phyloP scores from a whole-genome alignment of 768 basidiomycete genomes.

The Mycena vulgaris region DNA sequence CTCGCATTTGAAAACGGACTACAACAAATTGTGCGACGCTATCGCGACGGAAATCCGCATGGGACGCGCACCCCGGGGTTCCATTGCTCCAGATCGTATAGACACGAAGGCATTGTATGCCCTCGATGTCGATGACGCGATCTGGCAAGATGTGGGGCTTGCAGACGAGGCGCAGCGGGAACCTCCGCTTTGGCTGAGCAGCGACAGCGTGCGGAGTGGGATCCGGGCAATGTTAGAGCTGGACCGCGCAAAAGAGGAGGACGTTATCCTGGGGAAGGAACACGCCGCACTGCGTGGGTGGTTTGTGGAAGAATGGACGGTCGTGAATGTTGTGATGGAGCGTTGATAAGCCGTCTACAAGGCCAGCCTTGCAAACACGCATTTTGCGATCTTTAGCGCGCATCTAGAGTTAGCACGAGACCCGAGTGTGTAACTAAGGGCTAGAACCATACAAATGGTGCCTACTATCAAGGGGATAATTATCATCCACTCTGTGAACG shows the following conservation, averaged over 20 bases:
- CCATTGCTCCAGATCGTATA: constrained; percentile 43
- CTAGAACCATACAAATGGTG: too few relatives aligned
- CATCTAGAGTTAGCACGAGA: too few relatives aligned
- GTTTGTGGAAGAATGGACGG: constrained; percentile 30
- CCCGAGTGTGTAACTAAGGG: too few relatives aligned
- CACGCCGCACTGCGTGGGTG: constrained; percentile 34
- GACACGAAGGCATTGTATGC: constrained; percentile 43
- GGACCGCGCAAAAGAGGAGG: constrained; percentile 38
- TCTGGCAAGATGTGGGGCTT: constrained; percentile 54
- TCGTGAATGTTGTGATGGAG: neutral
- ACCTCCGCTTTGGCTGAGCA: constrained; percentile 46
- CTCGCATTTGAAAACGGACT: constrained; percentile 45
- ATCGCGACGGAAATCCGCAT: constrained; percentile 40
- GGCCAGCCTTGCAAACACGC: too few relatives aligned
- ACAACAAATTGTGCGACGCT: constrained; percentile 47
- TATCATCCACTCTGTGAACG: too few relatives aligned
- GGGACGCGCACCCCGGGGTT: constrained; percentile 42
- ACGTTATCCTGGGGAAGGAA: constrained; percentile 30
- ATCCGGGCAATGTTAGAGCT: constrained; percentile 46
- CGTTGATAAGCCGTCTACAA: too few relatives aligned
- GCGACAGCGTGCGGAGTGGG: constrained; percentile 43
- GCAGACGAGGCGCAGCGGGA: constrained; percentile 35
- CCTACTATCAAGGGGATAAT: too few relatives aligned
- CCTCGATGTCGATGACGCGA: constrained; percentile 55
- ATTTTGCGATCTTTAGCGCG: too few relatives aligned